Base-by-base conservation (phyloP, 192 early-diverging fungal genomes). In the Paraglomus brasilianum region DNA sequence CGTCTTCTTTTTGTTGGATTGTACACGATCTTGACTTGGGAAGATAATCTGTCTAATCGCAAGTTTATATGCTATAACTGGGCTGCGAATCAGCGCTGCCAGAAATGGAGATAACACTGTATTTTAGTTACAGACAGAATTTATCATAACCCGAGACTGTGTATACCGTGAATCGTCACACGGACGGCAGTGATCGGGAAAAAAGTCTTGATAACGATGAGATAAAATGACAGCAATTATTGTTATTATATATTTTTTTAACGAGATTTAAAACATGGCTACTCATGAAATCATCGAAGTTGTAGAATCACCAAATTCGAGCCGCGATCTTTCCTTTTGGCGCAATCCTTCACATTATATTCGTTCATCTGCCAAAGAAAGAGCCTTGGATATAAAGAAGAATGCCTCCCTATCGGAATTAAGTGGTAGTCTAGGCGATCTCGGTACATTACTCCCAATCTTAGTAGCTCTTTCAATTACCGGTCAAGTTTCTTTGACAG, bases 371-470 rank as follows among this genome's bases (percentile, higher is more conserved):
- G 5, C 24, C 44, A 63, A 63, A 63, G 61, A 63, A 45, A 63
- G 43, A 47, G 17, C 44, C 15, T 24, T 30, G 47, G 17, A 63
- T 63, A 63, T 63, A 19, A 63, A 46, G 47, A 45, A 63, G 21
- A 63, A 63, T 47, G 21, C 1, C 14, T 47, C 61, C 30, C 21
- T 63, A 63, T 63, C 61, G 15, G 83, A 89, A 69, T 75, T 89
- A 56, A 87, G 86, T 72, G 88, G 88, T 2, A 72, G 83, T 17
- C 79, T 89, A 22, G 91, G 91, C 22, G 92, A 93, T 74, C 77
- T 94, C 19, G 92, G 92, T 2, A 94, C 92, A 5, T 82, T 92
- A 19, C 73, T 96, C 19, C 94, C 94, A n/a, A 88, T 96, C 60
- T 85, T 96, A 67, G 83, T 96, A 21, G 88, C 92, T 11, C 77